Base-by-base conservation (phyloP, 2,329 filamentous ascomycete species). In the Aspergillus glaucus region DNA sequence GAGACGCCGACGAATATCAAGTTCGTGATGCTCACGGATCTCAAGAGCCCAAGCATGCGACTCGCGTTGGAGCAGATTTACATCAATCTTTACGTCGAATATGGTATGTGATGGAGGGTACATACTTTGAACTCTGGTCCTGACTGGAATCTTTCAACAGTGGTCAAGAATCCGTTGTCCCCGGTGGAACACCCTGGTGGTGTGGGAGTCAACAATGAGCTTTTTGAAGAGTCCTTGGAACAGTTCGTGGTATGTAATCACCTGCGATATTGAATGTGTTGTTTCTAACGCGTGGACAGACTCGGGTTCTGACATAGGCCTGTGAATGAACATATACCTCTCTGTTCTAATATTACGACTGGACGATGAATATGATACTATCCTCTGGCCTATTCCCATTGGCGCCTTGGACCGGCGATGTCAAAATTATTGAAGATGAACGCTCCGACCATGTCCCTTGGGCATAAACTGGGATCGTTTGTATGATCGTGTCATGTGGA, bases 31-130 rank as follows among this genome's bases (percentile, higher is more conserved):
- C 78, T 97, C 64, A 97, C 93, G 21, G 93, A 97, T 72, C 88
- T 87, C 34, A 86, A 83, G 57, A 87, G 88, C 50, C 81, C 87
- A 57, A 96, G 90, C 70, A 92, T 98, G 82, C 82, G 91, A 41
- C 89, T 94, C 60, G 92, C 95, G 19, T 73, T 98, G 62, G 91
- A 98, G 67, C 93, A 98, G 78, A 96, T 98, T 54, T 98, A 96
- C 70, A 94, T 96, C 50, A 97, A 95, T 67, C 80, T 97, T 21
- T 98, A 93, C 75, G 92, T 98, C 15, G 93, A 98, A 74, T 98
- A 93, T 62, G 86, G 87, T 89, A 70, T 14, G 60, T 61, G 40
- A 30, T 22, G 26, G 26, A 30, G 10, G 10, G 4, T 15, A 30
- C 42, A 17, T 32, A 14, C 6, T 8, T 14, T 22, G 14, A 41